Conservation (phyloP, 2,329 filamentous ascomycete species). For the Knoxdaviesia proteae region DNA sequence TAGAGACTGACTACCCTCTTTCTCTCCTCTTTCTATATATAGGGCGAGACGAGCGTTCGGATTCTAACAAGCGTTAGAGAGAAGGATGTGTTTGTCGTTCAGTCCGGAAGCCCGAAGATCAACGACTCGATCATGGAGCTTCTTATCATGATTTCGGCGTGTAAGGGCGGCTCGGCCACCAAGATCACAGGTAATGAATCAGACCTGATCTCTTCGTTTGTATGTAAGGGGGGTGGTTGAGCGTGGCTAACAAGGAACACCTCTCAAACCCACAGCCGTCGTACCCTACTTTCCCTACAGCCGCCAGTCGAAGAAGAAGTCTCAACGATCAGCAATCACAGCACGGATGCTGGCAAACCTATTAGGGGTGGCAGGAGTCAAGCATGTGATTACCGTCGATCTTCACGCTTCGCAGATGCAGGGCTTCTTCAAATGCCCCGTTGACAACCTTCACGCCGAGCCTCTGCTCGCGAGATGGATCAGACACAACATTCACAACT, state of each 20-base stretch:
- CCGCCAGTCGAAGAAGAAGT: constrained; percentile 97
- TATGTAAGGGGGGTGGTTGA: no score
- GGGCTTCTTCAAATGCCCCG: constrained; percentile 93
- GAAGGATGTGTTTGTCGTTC: constrained; percentile 96
- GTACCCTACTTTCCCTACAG: constrained; percentile 98
- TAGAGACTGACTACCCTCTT: background rate
- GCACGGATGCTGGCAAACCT: constrained; percentile 94
- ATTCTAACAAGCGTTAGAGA: constrained; percentile 67
- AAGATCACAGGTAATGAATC: constrained; percentile 62
- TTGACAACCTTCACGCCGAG: constrained; percentile 93
- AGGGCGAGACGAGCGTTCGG: constrained; percentile 51
- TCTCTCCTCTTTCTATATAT: constrained; percentile 7
- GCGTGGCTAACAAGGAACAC: background rate
- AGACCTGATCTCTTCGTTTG: background rate
- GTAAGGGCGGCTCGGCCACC: constrained; percentile 91
- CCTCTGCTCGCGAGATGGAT: constrained; percentile 94
- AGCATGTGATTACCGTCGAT: constrained; percentile 94
- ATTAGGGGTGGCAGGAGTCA: constrained; percentile 78
- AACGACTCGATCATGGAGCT: constrained; percentile 99
- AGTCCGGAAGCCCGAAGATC: constrained; percentile 87
- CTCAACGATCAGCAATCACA: constrained; percentile 86
- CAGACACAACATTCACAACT: constrained; percentile 64
- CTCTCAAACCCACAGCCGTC: constrained; percentile 34
- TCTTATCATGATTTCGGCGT: constrained; percentile 96
- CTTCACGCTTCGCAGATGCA: constrained; percentile 98